Evolutionary conservation across 1,284 basidiomycete genomes (phyloP).

Genomic region (Naganishia albida): DNA sequence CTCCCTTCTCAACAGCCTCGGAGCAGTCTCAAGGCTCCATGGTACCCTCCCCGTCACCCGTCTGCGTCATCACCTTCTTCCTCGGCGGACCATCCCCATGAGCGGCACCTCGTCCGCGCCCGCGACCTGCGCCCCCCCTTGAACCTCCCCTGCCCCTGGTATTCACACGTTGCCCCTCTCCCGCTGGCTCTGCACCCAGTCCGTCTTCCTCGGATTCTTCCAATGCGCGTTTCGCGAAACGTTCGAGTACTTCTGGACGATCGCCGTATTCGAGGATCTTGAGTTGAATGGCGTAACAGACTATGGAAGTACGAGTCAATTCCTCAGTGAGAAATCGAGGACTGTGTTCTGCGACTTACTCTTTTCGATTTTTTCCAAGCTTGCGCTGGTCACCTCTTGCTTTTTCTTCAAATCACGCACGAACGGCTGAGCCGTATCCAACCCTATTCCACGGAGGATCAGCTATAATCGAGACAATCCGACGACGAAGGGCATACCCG

Average conservation of each 20-base stretch:
- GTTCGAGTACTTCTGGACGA: conserved; percentile 50
- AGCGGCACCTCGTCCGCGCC: conserved; percentile 16
- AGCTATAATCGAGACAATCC: background rate
- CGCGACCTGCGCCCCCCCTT: conserved; percentile 15
- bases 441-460: conserved; percentile 62
- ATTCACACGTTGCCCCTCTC: conserved; percentile 28
- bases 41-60: background rate
- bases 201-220: conserved; percentile 45
- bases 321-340: background rate
- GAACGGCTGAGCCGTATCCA: conserved; percentile 70
- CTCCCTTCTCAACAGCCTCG: background rate
- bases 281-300: conserved; percentile 53
- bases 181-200: conserved; percentile 15
- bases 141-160: conserved; percentile 1
- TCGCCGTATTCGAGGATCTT: conserved; percentile 52
- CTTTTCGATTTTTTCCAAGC: conserved; percentile 89
- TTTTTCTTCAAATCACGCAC: conserved; percentile 79
- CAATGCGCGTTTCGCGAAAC: conserved; percentile 51
- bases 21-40: background rate
- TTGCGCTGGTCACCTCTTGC: conserved; percentile 79
- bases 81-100: conserved; percentile 2
- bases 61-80: conserved; percentile 8
- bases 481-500: conserved; percentile 58
- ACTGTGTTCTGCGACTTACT: conserved; percentile 59
- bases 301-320: conserved; percentile 36